Percentiles rank a stretch among this genome's conserved stretches.
Evolutionary conservation across 2,329 filamentous ascomycete genomes (phyloP).

Genomic region (Elsinoe australis): DNA sequence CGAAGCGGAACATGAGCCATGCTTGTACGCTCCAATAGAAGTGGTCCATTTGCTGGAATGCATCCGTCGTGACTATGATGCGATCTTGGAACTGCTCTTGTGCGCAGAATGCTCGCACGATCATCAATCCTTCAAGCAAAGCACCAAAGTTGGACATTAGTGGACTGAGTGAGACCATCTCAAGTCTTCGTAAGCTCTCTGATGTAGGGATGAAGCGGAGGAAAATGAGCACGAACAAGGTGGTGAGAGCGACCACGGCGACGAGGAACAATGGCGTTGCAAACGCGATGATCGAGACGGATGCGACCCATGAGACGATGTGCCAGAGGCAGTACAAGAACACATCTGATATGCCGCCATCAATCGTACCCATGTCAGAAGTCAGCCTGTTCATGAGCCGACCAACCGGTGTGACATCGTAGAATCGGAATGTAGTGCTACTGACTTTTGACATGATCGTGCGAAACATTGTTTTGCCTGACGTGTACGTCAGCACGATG

Average conservation of each 20-base stretch:
- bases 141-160: slow-evolving; percentile 90
- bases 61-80: slow-evolving; percentile 73
- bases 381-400: slow-evolving; percentile 88
- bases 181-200: slow-evolving; percentile 71
- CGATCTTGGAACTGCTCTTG: slow-evolving; percentile 71
- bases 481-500: slow-evolving; percentile 69
- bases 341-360: slow-evolving; percentile 72
- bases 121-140: slow-evolving; percentile 75
- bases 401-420: slow-evolving; percentile 82
- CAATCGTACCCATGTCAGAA: slow-evolving; percentile 80
- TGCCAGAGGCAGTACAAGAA: slow-evolving; percentile 65
- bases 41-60: slow-evolving; percentile 90
- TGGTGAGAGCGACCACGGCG: slow-evolving; percentile 61
- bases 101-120: slow-evolving; percentile 74
- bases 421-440: slow-evolving; percentile 78
- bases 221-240: slow-evolving; percentile 66
- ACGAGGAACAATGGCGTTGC: slow-evolving; percentile 70
- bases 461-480: slow-evolving; percentile 67
- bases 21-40: slow-evolving; percentile 85
- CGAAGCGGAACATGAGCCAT: slow-evolving; percentile 77
- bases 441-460: slow-evolving; percentile 66
- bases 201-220: slow-evolving; percentile 71
- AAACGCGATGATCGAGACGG: slow-evolving; percentile 68
- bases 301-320: slow-evolving; percentile 62
- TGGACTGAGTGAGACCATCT: slow-evolving; percentile 83